Conservation (phyloP, 2,329 filamentous ascomycete genomes). For the Diaporthe helianthi region DNA sequence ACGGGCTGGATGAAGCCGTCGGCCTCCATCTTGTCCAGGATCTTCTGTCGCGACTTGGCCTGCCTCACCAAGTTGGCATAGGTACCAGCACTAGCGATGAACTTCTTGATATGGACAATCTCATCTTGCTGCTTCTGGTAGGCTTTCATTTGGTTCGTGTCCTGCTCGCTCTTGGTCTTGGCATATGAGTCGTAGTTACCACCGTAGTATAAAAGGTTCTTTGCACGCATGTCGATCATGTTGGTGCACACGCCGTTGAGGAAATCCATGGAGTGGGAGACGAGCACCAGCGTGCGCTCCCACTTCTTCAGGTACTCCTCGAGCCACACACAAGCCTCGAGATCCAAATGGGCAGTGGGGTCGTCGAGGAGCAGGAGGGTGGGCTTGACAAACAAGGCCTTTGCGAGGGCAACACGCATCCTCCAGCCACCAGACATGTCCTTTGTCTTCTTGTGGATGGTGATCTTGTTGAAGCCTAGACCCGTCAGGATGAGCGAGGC, state of each 20-base stretch:
- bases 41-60: conserved; percentile 99
- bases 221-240: conserved; percentile 98
- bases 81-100: conserved; percentile 99
- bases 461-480: conserved; percentile 98
- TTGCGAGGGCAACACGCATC: conserved; percentile 98
- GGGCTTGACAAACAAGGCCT: conserved; percentile 98
- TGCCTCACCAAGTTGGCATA: conserved; percentile 99
- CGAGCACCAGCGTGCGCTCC: conserved; percentile 94
- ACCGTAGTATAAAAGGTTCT: conserved; percentile 94
- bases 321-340: conserved; percentile 99
- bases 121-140: conserved; percentile 99
- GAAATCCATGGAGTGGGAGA: conserved; percentile 99
- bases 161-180: conserved; percentile 93
- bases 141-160: conserved; percentile 98
- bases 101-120: conserved; percentile 99
- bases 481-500: conserved; percentile 96
- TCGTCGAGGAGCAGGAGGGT: conserved; percentile 95
- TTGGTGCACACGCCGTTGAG: conserved; percentile 96
- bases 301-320: conserved; percentile 99
- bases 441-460: conserved; percentile 99
- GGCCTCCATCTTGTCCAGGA: conserved; percentile 99
- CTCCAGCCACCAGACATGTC: conserved; percentile 99
- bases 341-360: conserved; percentile 97
- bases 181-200: conserved; percentile 99
- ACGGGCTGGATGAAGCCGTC: conserved; percentile 98